phyloP scores from a whole-genome alignment of 139 green algal genomes.

The Auxenochlorella pyrenoidosa region DNA sequence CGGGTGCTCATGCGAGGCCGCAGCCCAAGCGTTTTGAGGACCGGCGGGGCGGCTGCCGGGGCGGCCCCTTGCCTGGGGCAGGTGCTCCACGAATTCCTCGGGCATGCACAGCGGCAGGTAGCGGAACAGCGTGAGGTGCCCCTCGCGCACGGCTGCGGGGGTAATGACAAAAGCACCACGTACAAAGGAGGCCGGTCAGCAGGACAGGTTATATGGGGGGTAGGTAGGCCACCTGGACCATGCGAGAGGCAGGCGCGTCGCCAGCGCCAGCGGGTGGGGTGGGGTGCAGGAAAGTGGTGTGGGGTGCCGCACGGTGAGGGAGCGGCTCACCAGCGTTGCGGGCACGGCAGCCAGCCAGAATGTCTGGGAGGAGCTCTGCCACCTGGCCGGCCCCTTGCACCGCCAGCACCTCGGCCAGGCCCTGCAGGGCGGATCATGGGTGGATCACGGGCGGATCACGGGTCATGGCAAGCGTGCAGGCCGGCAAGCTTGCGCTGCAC shows the following conservation, averaged over 20 bases:
- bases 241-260: too few species aligned
- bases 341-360: conserved; percentile 72
- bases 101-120: conserved; percentile 55
- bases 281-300: not conserved
- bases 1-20: too few species aligned
- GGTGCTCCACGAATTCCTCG: conserved; percentile 24
- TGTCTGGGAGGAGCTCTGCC: conserved; percentile 86
- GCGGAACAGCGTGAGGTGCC: conserved; percentile 90
- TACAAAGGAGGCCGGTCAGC: not conserved
- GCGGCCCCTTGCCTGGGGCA: not conserved
- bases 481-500: too few species aligned
- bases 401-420: conserved; percentile 90
- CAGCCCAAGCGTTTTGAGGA: too few species aligned
- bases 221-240: too few species aligned
- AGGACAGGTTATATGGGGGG: too few species aligned
- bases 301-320: too few species aligned
- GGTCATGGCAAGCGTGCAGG: too few species aligned
- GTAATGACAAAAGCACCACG: too few species aligned
- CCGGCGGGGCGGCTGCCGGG: too few species aligned
- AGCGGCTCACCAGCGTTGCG: conserved; percentile 21
- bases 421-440: conserved; percentile 52
- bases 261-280: not conserved
- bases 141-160: conserved; percentile 80
- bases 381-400: conserved; percentile 78
- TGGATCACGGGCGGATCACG: too few species aligned